Evolutionary conservation across 2,329 filamentous ascomycete species (phyloP).

Genomic region (Aspergillus candidus): DNA sequence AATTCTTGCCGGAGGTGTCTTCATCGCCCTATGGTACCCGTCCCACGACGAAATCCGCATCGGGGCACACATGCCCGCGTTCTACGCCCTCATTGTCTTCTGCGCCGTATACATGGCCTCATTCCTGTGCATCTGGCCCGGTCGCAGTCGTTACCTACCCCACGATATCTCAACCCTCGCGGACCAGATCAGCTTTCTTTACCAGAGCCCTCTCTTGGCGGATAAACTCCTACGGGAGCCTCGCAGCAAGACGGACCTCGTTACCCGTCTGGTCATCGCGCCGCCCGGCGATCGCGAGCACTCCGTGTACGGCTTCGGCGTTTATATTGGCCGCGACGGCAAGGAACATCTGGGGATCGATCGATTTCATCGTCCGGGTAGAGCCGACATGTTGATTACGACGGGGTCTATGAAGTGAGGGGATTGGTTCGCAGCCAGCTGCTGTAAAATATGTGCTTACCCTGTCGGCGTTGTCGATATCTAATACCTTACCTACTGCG

Average conservation of each 20-base stretch:
- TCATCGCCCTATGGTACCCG: slow-evolving; percentile 56
- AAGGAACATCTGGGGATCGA: slow-evolving; percentile 57
- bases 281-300: slow-evolving; percentile 33
- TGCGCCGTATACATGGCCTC: slow-evolving; percentile 64
- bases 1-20: slow-evolving; percentile 55
- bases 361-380: slow-evolving; percentile 42
- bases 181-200: slow-evolving; percentile 71
- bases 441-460: no score
- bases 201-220: slow-evolving; percentile 62
- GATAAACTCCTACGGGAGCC: slow-evolving; percentile 69
- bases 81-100: slow-evolving; percentile 66
- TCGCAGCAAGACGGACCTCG: slow-evolving; percentile 61
- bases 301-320: slow-evolving; percentile 51
- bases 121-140: slow-evolving; percentile 56
- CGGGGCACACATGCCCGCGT: slow-evolving; percentile 66
- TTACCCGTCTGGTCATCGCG: slow-evolving; percentile 58
- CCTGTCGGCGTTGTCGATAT: no score
- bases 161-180: slow-evolving; percentile 67
- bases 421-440: background rate
- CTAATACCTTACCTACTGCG: no score
- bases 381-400: slow-evolving; percentile 40
- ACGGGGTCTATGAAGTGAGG: slow-evolving; percentile 24
- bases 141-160: slow-evolving; percentile 59
- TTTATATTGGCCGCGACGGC: slow-evolving; percentile 54
- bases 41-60: slow-evolving; percentile 48